These are phyloP conservation scores for Dipteronia sinensis DNA, from an alignment of 345 rosid genomes.

Conservation along the genomic window DNA sequence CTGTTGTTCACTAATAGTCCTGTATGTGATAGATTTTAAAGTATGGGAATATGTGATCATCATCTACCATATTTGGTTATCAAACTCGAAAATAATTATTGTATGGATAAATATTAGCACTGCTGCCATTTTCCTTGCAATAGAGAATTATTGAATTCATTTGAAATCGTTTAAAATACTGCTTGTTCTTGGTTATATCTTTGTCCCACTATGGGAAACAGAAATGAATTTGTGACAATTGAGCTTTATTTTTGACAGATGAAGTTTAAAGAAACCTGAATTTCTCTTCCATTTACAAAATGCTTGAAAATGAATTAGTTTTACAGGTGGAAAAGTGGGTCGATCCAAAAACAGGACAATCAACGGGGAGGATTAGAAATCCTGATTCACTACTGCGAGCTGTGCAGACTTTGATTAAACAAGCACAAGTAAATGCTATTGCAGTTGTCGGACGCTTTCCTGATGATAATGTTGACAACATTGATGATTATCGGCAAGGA, in stretches of 20 bases:
- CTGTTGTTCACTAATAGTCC: background rate
- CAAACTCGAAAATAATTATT: background rate
- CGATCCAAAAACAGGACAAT: conserved; percentile 55
- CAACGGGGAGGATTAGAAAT: conserved; percentile 61
- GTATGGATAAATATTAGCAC: background rate
- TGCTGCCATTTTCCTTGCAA: background rate
- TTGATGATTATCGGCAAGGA: conserved; percentile 56
- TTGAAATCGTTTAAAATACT: background rate
- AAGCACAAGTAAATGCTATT: conserved; percentile 51
- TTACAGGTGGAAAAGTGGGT: conserved; percentile 63
- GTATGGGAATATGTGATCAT: background rate
- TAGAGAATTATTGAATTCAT: background rate
- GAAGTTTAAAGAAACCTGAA: conserved; percentile 2
- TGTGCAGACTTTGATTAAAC: conserved; percentile 42
- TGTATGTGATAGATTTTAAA: background rate
- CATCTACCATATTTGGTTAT: background rate
- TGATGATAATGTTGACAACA: conserved; percentile 53
- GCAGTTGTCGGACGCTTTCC: conserved; percentile 64
- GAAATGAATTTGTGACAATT: background rate
- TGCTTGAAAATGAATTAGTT: conserved; percentile 8
- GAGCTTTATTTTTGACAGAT: background rate
- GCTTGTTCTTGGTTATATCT: background rate
- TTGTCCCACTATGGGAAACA: background rate
- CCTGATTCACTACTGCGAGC: conserved; percentile 52
- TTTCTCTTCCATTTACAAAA: background rate